Conservation (phyloP, 163 green algal genomes). For the Chlorella variabilis region DNA sequence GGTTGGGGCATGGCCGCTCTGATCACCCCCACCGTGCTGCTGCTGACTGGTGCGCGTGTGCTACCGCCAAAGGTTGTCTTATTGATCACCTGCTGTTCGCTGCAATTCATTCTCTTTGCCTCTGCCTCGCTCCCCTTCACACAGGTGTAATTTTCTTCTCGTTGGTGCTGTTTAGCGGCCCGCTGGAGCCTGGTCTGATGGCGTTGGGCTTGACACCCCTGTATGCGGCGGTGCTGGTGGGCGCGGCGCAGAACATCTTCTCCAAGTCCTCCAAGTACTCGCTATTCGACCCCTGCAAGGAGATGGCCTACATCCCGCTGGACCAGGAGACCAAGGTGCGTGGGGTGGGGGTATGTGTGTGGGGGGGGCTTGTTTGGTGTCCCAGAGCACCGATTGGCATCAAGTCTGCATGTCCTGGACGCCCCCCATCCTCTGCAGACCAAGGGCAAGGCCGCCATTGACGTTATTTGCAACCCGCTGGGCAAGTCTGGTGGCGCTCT, state of each 20-base stretch:
- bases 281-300: slow-evolving; percentile 99
- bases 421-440: slow-evolving; percentile 55
- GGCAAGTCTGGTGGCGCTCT: slow-evolving; percentile 92
- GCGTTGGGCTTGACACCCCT: slow-evolving; percentile 91
- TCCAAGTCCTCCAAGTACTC: slow-evolving; percentile 98
- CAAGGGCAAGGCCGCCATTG: slow-evolving; percentile 98
- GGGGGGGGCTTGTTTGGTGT: neutral
- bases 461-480: slow-evolving; percentile 99
- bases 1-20: slow-evolving; percentile 94
- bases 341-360: neutral
- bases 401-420: neutral
- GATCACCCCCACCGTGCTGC: slow-evolving; percentile 96
- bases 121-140: no score
- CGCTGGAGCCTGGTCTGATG: slow-evolving; percentile 82
- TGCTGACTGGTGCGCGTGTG: slow-evolving; percentile 80
- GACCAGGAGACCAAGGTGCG: slow-evolving; percentile 89
- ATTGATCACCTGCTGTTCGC: neutral
- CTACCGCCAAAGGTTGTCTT: neutral
- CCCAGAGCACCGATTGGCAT: neutral
- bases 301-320: slow-evolving; percentile 99
- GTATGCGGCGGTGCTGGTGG: slow-evolving; percentile 94
- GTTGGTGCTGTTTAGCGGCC: slow-evolving; percentile 86
- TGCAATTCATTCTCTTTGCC: no score
- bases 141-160: slow-evolving; percentile 92
- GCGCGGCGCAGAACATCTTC: slow-evolving; percentile 98